Evolutionary conservation across 768 basidiomycete species (phyloP).

Genomic region (Mycena maculata): DNA sequence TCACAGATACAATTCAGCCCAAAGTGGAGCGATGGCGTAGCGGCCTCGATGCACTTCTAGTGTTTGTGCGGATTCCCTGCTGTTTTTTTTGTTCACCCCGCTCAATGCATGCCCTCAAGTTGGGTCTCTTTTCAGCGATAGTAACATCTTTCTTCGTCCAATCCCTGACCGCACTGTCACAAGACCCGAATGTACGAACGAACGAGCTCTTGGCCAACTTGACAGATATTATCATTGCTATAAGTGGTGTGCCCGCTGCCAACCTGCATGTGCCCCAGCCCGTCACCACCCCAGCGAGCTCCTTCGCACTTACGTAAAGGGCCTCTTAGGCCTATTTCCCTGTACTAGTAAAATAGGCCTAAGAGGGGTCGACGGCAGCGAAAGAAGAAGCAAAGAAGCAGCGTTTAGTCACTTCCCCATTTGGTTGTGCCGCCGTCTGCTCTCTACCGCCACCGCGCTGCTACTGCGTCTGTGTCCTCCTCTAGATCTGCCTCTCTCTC

Average conservation of each 20-base stretch:
- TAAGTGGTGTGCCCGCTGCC: slow-evolving; percentile 12
- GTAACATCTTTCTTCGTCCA: slow-evolving; percentile 37
- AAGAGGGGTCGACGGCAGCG: no score
- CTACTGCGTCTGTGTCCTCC: no score
- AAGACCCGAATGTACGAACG: slow-evolving; percentile 18
- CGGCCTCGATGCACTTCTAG: slow-evolving; percentile 35
- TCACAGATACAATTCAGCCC: slow-evolving; percentile 28
- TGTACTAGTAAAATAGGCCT: no score
- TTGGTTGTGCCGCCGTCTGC: no score
- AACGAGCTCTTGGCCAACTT: slow-evolving; percentile 28
- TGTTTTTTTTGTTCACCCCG: no score
- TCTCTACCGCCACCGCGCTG: no score
- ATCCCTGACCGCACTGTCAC: slow-evolving; percentile 23
- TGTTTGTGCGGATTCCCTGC: slow-evolving; percentile 27
- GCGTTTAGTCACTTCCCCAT: no score
- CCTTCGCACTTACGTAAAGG: no score
- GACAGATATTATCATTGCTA: slow-evolving; percentile 26
- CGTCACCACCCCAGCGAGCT: no score
- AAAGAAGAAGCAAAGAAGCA: no score
- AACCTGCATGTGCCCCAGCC: slow-evolving; percentile 1
- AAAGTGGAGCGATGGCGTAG: slow-evolving; percentile 36
- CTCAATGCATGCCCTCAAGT: slow-evolving; percentile 7
- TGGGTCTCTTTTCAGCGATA: slow-evolving; percentile 37
- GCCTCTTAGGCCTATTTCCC: no score
- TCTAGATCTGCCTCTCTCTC: no score